A percentile compares a stretch with the other conserved stretches of the same genome.
phyloP scores from a whole-genome alignment of 1,284 basidiomycete species.

The Takashimella koratensis region DNA sequence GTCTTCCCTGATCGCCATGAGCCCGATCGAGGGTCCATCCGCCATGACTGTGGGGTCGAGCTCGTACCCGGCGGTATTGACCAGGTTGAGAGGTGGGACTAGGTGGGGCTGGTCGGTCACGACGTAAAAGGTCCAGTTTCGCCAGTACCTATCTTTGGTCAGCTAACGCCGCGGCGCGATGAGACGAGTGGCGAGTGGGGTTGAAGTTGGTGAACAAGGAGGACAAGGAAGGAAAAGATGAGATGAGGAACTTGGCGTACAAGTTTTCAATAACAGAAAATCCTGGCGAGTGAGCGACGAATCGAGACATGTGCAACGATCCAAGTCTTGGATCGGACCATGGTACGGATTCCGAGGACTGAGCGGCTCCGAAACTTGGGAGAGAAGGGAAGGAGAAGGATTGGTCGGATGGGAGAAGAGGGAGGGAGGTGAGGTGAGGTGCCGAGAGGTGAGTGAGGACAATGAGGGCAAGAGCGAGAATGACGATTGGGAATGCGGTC shows the following conservation, averaged over 20 bases:
- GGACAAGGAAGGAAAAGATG: neutral
- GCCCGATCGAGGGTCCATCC: neutral
- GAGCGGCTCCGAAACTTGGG: no score
- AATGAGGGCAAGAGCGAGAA: no score
- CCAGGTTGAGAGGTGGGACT: slow-evolving; percentile 56
- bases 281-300: slow-evolving; percentile 22
- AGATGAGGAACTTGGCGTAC: slow-evolving; percentile 6
- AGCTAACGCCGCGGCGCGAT: no score
- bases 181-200: neutral
- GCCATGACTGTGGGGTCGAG: neutral
- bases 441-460: no score
- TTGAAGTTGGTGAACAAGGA: neutral
- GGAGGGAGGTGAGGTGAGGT: no score
- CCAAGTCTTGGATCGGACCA: neutral
- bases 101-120: slow-evolving; percentile 53
- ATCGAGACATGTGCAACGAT: slow-evolving; percentile 4
- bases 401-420: no score
- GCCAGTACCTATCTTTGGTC: slow-evolving; percentile 31
- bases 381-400: no score
- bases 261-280: slow-evolving; percentile 27
- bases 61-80: slow-evolving; percentile 2
- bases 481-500: no score
- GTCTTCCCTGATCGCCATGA: slow-evolving; percentile 14
- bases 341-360: neutral
- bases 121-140: slow-evolving; percentile 28